Evolutionary conservation across 164 flowering plant species (phyloP).

Genomic region (Vitis labrusca): DNA sequence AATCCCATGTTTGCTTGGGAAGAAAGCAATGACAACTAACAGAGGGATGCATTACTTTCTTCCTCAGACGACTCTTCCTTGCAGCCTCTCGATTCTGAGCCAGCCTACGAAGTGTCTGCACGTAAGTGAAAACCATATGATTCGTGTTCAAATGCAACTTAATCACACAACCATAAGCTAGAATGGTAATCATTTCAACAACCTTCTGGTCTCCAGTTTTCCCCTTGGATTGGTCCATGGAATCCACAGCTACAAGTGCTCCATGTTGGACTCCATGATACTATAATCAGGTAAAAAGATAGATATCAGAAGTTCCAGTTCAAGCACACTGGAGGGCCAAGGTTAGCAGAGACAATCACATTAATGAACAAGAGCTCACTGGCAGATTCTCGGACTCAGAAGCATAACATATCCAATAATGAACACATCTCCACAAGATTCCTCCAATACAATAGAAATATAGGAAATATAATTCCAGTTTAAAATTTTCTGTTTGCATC

Average conservation of each 20-base stretch:
- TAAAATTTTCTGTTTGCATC: no score
- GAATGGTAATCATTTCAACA: neutral
- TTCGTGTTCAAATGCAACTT: no score
- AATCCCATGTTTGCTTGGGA: neutral
- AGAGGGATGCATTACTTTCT: conserved; percentile 48
- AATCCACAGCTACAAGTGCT: conserved; percentile 45
- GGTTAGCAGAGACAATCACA: no score
- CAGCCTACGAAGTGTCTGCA: conserved; percentile 75
- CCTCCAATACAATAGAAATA: no score
- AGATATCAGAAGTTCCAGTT: neutral
- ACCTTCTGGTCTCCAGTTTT: conserved; percentile 81
- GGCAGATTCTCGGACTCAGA: no score
- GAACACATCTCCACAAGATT: no score
- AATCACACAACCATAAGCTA: no score
- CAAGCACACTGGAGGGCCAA: neutral
- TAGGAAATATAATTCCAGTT: no score
- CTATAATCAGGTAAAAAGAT: conserved; percentile 26
- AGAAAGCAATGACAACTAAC: neutral
- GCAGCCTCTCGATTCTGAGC: conserved; percentile 95
- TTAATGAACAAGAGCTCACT: no score
- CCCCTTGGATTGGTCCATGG: conserved; percentile 48
- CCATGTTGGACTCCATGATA: conserved; percentile 43
- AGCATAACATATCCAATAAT: no score
- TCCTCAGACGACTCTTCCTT: conserved; percentile 74
- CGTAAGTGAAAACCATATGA: neutral